Percentiles rank a stretch among this genome's conserved stretches.
Conservation (phyloP, 1,139 yeast species). For the Saccharomyces pastorianus region DNA sequence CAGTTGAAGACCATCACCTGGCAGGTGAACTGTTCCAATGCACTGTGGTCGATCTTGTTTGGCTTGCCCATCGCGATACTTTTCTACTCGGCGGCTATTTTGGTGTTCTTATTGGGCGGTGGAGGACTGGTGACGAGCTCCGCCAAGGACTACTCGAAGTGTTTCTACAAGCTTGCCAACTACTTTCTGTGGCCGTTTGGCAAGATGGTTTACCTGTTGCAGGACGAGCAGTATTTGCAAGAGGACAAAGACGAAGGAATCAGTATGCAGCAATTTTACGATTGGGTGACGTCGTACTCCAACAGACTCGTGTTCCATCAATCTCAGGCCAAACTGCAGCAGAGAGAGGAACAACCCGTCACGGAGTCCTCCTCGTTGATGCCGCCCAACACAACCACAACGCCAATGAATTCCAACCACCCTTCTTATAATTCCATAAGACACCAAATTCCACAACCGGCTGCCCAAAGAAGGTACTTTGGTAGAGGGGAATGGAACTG, state of each 20-base stretch:
- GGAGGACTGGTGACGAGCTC: slow-evolving; percentile 34
- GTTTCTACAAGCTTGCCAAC: slow-evolving; percentile 55
- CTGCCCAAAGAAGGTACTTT: slow-evolving; percentile 55
- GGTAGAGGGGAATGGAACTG: slow-evolving; percentile 92
- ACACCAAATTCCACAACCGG: slow-evolving; percentile 21
- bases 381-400: not conserved
- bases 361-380: not conserved
- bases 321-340: slow-evolving; percentile 15
- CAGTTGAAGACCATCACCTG: slow-evolving; percentile 41
- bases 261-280: slow-evolving; percentile 71
- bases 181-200: slow-evolving; percentile 85
- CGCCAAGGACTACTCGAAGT: slow-evolving; percentile 49
- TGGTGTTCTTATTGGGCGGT: slow-evolving; percentile 41
- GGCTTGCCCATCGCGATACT: slow-evolving; percentile 54
- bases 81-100: slow-evolving; percentile 42
- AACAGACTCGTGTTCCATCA: slow-evolving; percentile 34
- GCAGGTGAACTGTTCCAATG: slow-evolving; percentile 63
- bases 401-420: slow-evolving; percentile 7
- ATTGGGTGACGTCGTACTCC: slow-evolving; percentile 75
- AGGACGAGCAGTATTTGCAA: slow-evolving; percentile 69
- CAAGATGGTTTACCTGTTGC: slow-evolving; percentile 68
- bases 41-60: slow-evolving; percentile 65
- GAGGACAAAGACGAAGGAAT: slow-evolving; percentile 91
- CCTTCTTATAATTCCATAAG: slow-evolving; percentile 26
- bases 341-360: not conserved